These are phyloP conservation scores for Phytophthora sansomeana DNA, from an alignment of 352 stramenopile genomes.

Conservation along the genomic window DNA sequence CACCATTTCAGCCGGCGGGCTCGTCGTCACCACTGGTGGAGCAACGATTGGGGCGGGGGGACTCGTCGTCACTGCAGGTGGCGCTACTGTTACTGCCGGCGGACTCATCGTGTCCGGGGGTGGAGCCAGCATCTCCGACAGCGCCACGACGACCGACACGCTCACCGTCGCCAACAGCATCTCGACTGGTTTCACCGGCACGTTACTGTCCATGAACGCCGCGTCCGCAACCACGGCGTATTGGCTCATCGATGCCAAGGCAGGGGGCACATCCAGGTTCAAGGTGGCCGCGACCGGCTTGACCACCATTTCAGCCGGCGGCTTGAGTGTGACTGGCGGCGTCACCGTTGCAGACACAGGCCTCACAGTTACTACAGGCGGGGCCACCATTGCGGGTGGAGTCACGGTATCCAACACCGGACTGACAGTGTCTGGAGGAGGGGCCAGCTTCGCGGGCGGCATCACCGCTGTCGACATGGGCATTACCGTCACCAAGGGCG, in stretches of 20 bases:
- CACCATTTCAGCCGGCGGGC: conserved; percentile 32
- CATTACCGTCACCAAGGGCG: conserved; percentile 18
- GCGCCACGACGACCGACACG: not conserved
- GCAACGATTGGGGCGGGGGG: conserved; percentile 2
- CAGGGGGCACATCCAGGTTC: not conserved
- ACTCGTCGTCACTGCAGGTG: not conserved
- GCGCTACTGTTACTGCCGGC: no score
- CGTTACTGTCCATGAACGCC: not conserved
- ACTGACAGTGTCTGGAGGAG: conserved; percentile 6
- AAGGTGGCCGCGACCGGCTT: not conserved
- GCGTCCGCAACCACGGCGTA: not conserved
- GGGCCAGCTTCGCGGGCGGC: conserved; percentile 10
- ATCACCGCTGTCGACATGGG: conserved; percentile 12
- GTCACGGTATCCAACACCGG: no score
- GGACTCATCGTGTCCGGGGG: no score
- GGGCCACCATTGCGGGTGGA: conserved; percentile 10
- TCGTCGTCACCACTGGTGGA: not conserved
- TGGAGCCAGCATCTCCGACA: not conserved
- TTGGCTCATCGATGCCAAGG: not conserved
- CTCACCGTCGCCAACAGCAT: not conserved
- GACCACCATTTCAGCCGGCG: not conserved
- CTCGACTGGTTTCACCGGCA: not conserved
- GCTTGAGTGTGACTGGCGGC: conserved; percentile 1
- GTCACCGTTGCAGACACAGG: conserved; percentile 1
- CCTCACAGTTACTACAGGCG: conserved; percentile 17